A percentile compares a stretch with the other conserved stretches of the same genome.
These are phyloP conservation scores for Alternaria sp. DNA, from an alignment of 2,329 filamentous ascomycete genomes.

Conservation along the genomic window DNA sequence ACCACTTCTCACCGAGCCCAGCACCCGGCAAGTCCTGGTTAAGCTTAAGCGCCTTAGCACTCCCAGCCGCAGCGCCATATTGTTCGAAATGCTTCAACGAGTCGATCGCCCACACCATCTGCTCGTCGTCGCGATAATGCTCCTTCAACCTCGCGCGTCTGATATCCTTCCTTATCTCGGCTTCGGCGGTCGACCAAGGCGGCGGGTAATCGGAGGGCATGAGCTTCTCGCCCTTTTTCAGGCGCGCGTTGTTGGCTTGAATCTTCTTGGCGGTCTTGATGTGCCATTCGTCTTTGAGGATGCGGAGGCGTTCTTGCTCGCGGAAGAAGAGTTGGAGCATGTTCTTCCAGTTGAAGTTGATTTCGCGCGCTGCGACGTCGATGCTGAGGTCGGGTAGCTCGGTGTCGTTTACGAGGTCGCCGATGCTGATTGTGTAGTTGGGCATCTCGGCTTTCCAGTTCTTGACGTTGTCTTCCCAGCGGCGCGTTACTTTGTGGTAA, in stretches of 20 bases:
- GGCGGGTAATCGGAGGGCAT: constrained; percentile 16
- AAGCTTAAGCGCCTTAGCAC: constrained; percentile 18
- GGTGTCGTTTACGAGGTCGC: constrained; percentile 42
- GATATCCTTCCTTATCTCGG: constrained; percentile 29
- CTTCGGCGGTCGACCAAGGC: constrained; percentile 16
- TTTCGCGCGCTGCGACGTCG: constrained; percentile 23
- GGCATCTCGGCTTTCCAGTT: constrained; percentile 36
- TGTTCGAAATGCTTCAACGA: constrained; percentile 34
- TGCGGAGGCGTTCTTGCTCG: constrained; percentile 28
- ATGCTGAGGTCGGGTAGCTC: constrained; percentile 32
- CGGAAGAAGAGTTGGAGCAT: constrained; percentile 41
- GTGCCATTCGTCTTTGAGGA: constrained; percentile 16
- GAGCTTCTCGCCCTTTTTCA: constrained; percentile 23
- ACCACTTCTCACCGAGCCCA: constrained; percentile 40
- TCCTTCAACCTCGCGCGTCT: constrained; percentile 32
- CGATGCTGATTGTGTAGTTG: constrained; percentile 39
- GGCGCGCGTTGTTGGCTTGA: constrained; percentile 12
- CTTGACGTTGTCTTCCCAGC: constrained; percentile 38
- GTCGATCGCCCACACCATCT: constrained; percentile 41
- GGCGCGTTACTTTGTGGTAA: constrained; percentile 21
- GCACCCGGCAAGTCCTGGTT: constrained; percentile 36
- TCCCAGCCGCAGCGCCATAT: constrained; percentile 10
- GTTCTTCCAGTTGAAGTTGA: constrained; percentile 35
- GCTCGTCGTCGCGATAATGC: constrained; percentile 28
- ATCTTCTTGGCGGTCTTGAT: constrained; percentile 11